Percentiles rank a stretch among this genome's conserved stretches.
phyloP scores from a whole-genome alignment of 306 rosid genomes.

The Aeschynomene evenia region DNA sequence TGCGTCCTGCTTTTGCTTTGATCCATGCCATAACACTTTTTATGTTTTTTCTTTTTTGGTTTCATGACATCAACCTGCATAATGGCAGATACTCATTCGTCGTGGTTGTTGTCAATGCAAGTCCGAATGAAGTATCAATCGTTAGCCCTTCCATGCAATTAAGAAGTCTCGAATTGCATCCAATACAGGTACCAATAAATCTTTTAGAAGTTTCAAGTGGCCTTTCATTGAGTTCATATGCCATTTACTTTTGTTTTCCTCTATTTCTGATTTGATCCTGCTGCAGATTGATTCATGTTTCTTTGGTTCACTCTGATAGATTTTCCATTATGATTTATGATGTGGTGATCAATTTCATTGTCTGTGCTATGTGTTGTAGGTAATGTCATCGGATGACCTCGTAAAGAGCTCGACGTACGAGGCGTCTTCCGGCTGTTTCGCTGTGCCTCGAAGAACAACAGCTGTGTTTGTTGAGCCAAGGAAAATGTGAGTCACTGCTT shows the following conservation, averaged over 20 bases:
- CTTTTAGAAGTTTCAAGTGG: neutral
- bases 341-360: neutral
- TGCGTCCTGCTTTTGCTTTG: too few species aligned
- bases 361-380: slow-evolving; percentile 41
- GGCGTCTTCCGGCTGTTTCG: slow-evolving; percentile 62
- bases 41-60: neutral
- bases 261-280: too few species aligned
- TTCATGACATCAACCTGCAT: slow-evolving; percentile 7
- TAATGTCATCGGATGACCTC: slow-evolving; percentile 52
- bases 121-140: slow-evolving; percentile 70
- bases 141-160: slow-evolving; percentile 46
- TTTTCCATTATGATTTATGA: slow-evolving; percentile 6
- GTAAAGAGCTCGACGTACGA: slow-evolving; percentile 69
- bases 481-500: slow-evolving; percentile 21
- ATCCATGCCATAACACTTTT: neutral
- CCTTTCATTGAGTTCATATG: neutral
- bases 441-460: slow-evolving; percentile 67
- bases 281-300: slow-evolving; percentile 1
- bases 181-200: slow-evolving; percentile 59
- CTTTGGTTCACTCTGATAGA: neutral
- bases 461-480: slow-evolving; percentile 80
- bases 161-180: slow-evolving; percentile 75
- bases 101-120: slow-evolving; percentile 74
- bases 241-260: too few species aligned
- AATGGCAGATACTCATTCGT: slow-evolving; percentile 65